Evolutionary conservation across 2,329 filamentous ascomycete genomes (phyloP).

Genomic region (Trichoderma sp.): DNA sequence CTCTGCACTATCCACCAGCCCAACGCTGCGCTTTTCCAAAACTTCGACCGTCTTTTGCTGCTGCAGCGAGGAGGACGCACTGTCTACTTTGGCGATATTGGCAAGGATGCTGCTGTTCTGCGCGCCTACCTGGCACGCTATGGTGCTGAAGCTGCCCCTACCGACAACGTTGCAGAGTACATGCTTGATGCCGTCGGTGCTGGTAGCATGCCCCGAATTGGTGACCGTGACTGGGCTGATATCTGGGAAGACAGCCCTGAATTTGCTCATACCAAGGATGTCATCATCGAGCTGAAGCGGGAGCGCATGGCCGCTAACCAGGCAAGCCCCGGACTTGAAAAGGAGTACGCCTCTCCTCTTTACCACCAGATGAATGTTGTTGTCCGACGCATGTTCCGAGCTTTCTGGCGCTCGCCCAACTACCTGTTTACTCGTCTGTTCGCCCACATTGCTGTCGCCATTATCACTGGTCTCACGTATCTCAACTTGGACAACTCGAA

Average conservation of each 20-base stretch:
- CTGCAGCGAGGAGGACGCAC: constrained; percentile 75
- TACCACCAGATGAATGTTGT: constrained; percentile 77
- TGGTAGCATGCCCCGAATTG: constrained; percentile 68
- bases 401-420: constrained; percentile 83
- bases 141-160: constrained; percentile 57
- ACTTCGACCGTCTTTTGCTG: constrained; percentile 80
- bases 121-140: constrained; percentile 60
- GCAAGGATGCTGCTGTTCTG: constrained; percentile 69
- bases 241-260: constrained; percentile 75
- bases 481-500: constrained; percentile 74
- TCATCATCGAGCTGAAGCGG: constrained; percentile 65
- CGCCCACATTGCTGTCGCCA: constrained; percentile 75
- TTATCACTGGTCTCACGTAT: constrained; percentile 78
- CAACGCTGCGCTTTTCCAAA: constrained; percentile 80
- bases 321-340: constrained; percentile 56
- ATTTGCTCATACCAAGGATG: constrained; percentile 62
- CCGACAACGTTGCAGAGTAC: constrained; percentile 67
- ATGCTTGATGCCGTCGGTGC: constrained; percentile 85
- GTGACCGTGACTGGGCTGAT: constrained; percentile 75
- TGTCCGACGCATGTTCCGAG: constrained; percentile 67
- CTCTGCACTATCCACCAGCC: constrained; percentile 91
- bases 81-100: constrained; percentile 85
- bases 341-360: constrained; percentile 80
- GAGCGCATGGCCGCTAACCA: constrained; percentile 46
- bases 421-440: constrained; percentile 87